Evolutionary conservation across 1,284 basidiomycete genomes (phyloP), one percentile per base, ranked within the genome.

Genomic region (Austroboletus novae-zelandiae): DNA sequence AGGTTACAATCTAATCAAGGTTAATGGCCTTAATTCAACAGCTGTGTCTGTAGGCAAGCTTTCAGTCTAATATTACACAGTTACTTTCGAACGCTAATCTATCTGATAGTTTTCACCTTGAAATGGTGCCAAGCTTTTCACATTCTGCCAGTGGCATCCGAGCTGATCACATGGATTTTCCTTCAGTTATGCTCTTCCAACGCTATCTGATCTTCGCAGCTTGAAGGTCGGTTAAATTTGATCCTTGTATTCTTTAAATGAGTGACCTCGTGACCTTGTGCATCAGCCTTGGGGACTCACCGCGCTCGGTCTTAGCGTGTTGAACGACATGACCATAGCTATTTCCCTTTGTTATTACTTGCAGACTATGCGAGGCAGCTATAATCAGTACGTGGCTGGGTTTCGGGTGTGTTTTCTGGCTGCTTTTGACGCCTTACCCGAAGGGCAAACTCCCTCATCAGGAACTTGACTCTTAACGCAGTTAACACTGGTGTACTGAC

Each of bases 391-490:
- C 7, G 51, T 52, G 29, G 35, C 7, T 27, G 11, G 50, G 32
- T 40, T 20, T 15, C 17, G 27, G 15, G 18, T 35, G 2, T 23
- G 18, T 13, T 23, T 20, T 36, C 23, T 20, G 31, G n/a, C 10
- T 1, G 6, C 18, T 42, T 4, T 39, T 44, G 29, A 64, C 35
- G 10, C 1, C 11, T 18, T 15, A 39, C 29, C 1, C 25, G 7
- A 56, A 86, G 83, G 40, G 76, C 79, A 40, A 78, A 85, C 62
- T 78, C 78, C 5, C 68, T 85, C n/a, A 77, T 87, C 34, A 79
- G 78, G 54, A 75, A 63, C 1, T 56, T 82, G 34, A 79, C 72
- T 4, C 53, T 79, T 25, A 79, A 80, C 50, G 77, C 81, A 17
- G 54, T 76, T n/a, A 73, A 68, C 46, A 76, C 74, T 0, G 74